Conservation (phyloP, 2,329 filamentous ascomycete genomes). For the Lomentospora prolificans region DNA sequence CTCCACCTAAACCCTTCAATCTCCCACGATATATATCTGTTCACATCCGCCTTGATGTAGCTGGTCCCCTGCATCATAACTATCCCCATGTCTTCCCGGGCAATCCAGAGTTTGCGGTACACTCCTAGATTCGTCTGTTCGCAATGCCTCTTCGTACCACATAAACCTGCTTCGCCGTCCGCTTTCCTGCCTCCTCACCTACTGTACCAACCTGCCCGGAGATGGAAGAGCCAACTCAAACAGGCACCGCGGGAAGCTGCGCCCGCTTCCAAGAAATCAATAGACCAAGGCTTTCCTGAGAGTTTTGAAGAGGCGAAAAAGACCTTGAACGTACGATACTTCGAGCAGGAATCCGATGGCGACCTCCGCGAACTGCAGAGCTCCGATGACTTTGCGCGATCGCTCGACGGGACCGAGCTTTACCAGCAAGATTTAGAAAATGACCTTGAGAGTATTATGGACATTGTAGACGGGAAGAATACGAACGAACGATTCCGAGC, state of each 20-base stretch:
- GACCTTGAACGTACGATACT: constrained; percentile 17
- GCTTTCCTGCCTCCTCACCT: not conserved
- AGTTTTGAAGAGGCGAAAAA: constrained; percentile 7
- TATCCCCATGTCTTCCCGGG: constrained; percentile 11
- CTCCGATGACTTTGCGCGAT: constrained; percentile 30
- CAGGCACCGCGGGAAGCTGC: not conserved
- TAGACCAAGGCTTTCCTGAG: not conserved
- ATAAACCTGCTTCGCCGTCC: not conserved
- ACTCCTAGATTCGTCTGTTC: constrained; percentile 5
- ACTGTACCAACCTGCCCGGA: not conserved
- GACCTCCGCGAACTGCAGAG: constrained; percentile 26
- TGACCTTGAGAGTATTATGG: constrained; percentile 8
- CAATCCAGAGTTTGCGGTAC: constrained; percentile 6
- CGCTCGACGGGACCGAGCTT: constrained; percentile 23
- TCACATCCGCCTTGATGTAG: not conserved
- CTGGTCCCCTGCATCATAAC: constrained; percentile 7
- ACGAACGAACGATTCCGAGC: constrained; percentile 1
- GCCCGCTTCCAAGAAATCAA: not conserved
- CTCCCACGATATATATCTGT: not conserved
- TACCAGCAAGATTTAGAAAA: constrained; percentile 19
- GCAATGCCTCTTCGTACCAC: constrained; percentile 5
- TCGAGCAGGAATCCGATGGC: constrained; percentile 32
- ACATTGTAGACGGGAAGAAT: constrained; percentile 4
- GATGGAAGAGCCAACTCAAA: constrained; percentile 4
- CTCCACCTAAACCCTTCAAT: not conserved